Conservation (phyloP, 164 flowering plant genomes). For the Aristolochia fimbriata region DNA sequence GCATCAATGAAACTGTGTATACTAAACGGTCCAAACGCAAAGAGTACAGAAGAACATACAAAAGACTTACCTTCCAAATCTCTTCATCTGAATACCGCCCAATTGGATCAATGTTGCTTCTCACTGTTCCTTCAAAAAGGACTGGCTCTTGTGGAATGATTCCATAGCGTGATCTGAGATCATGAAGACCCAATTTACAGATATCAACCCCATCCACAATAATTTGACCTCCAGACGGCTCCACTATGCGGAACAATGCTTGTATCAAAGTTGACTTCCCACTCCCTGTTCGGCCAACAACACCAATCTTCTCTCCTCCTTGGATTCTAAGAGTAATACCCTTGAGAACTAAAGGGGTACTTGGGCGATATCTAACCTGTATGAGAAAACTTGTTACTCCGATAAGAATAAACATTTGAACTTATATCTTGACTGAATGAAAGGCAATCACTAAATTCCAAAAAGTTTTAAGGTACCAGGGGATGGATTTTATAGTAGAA, state of each 20-base stretch:
- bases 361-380: conserved; percentile 88
- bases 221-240: conserved; percentile 74
- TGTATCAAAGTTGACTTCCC: conserved; percentile 92
- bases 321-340: conserved; percentile 58
- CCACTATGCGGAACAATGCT: conserved; percentile 78
- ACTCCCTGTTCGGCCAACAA: conserved; percentile 95
- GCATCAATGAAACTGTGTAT: background rate
- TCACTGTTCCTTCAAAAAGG: conserved; percentile 86
- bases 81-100: conserved; percentile 77
- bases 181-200: conserved; percentile 66
- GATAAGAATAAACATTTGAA: background rate
- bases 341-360: conserved; percentile 77
- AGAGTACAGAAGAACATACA: too few species aligned
- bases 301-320: conserved; percentile 92
- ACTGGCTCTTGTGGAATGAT: conserved; percentile 98
- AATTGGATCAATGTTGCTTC: conserved; percentile 85
- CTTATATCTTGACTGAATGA: background rate
- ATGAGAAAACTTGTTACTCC: background rate
- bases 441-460: background rate
- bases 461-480: too few species aligned
- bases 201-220: conserved; percentile 74
- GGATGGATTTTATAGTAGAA: too few species aligned
- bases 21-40: background rate
- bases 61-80: conserved; percentile 69
- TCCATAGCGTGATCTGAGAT: conserved; percentile 84